Base-by-base conservation (phyloP, 164 flowering plant species). In the Vitis labrusca region DNA sequence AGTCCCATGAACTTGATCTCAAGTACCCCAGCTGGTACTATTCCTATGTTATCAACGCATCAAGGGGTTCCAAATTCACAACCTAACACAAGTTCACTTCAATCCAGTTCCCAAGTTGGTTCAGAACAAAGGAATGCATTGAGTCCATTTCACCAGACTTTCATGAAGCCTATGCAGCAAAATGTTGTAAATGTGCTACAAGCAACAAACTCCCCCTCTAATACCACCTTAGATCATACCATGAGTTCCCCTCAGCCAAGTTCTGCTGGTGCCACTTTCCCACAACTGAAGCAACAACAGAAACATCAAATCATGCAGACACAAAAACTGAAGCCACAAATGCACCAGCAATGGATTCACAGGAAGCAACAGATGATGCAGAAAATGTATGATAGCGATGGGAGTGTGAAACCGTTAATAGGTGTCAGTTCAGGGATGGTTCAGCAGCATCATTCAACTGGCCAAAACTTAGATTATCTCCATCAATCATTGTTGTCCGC, bases 101-200 rank as follows among this genome's bases (percentile, higher is more conserved):
- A 27, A 14, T 27, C 62, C 11, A 11, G 44, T 59, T 59, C 47
- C 13, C 47, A 59, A 10, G 30, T 9, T 1, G 62, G 15, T 13
- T 30, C 48, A 17, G 62, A 59, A 27, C 47, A 59, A 59, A 10
- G 62, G 48, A 59, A 59, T 59, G 62, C 62, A 29, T 15, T 10
- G 3, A 59, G 47, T 59, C 62, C 62, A 59, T 27, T 59, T 37
- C 62, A 59, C 44, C 62, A 59, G 29, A 44, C n/a, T 59, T 13
- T 15, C 12, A 14, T 10, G 15, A 29, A 44, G 5, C 30, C 62
- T 30, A 30, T 27, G 15, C 62, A 59, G 37, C 62, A 56, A 56
- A 56, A 19, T 56, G 19, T 17, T 56, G 10, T 17, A 2, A 53
- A 12, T 56, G 29, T 23, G 19, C 59, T 23, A 16, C 59, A 56